These are phyloP conservation scores for Colletotrichum abscissum DNA, from an alignment of 2,329 filamentous ascomycete species.

Conservation along the genomic window DNA sequence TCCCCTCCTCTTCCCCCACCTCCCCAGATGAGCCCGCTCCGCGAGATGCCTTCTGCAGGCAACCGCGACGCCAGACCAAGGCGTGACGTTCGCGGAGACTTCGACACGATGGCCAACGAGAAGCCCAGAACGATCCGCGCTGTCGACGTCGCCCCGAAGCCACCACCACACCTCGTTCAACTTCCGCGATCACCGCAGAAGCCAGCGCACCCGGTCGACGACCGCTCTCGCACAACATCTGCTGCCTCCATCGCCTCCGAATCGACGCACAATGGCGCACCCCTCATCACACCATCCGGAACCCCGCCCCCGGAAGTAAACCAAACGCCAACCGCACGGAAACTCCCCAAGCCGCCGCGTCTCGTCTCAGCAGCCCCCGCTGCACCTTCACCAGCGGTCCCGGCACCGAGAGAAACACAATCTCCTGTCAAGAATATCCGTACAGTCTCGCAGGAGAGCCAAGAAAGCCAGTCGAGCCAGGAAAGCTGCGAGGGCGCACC, in stretches of 20 bases:
- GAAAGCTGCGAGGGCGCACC: constrained; percentile 39
- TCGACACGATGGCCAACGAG: constrained; percentile 60
- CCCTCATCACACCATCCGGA: constrained; percentile 32
- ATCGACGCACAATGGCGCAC: constrained; percentile 41
- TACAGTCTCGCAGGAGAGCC: constrained; percentile 28
- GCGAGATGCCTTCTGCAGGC: constrained; percentile 51
- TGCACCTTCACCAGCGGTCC: background rate
- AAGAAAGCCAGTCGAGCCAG: constrained; percentile 10
- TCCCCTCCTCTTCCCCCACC: constrained; percentile 60
- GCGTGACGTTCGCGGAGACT: constrained; percentile 51
- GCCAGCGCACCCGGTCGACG: constrained; percentile 32
- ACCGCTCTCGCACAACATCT: constrained; percentile 27
- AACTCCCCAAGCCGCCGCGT: constrained; percentile 27
- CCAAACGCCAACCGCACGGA: constrained; percentile 23
- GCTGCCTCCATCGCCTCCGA: constrained; percentile 37
- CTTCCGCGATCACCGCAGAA: constrained; percentile 46
- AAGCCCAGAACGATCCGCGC: constrained; percentile 55
- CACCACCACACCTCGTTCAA: constrained; percentile 46
- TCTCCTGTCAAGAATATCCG: constrained; percentile 10
- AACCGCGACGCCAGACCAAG: constrained; percentile 48
- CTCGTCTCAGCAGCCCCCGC: constrained; percentile 14
- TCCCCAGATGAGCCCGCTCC: constrained; percentile 62
- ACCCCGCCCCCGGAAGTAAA: constrained; percentile 16
- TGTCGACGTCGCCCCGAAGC: constrained; percentile 42
- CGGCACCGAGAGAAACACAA: background rate